Conservation (phyloP, 768 basidiomycete genomes). For the Mrakia gelida region DNA sequence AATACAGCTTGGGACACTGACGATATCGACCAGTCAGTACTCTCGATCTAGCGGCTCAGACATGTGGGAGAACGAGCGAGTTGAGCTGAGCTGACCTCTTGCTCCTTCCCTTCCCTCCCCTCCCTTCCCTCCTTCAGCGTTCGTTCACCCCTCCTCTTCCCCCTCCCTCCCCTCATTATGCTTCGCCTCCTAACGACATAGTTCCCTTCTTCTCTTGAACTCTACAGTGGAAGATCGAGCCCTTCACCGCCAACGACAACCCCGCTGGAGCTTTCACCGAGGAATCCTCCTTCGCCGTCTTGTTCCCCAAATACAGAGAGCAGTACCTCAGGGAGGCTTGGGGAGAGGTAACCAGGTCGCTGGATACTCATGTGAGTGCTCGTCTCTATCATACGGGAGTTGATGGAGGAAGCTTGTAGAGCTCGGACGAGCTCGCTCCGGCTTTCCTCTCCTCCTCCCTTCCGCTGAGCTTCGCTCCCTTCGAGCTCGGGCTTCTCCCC, state of each 20-base stretch:
- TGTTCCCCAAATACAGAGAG: slow-evolving; percentile 98
- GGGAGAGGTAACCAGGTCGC: slow-evolving; percentile 77
- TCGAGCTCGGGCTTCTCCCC: neutral
- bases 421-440: neutral
- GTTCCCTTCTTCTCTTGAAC: neutral
- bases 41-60: neutral
- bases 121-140: slow-evolving; percentile 17
- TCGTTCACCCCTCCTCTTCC: neutral
- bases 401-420: neutral
- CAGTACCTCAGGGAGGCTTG: slow-evolving; percentile 92
- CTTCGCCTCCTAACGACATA: neutral
- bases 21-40: slow-evolving; percentile 91
- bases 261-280: slow-evolving; percentile 76
- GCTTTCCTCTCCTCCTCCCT: neutral
- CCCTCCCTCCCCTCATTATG: neutral
- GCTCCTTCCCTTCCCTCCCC: neutral
- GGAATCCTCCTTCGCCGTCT: slow-evolving; percentile 95
- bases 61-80: neutral
- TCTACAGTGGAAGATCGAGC: slow-evolving; percentile 77
- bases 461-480: no score
- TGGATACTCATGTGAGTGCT: slow-evolving; percentile 74
- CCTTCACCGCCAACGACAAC: slow-evolving; percentile 69
- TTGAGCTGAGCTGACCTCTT: slow-evolving; percentile 1
- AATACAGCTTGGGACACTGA: slow-evolving; percentile 92
- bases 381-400: no score